phyloP scores from a whole-genome alignment of 2,329 filamentous ascomycete species.

The Boeremia exigua region DNA sequence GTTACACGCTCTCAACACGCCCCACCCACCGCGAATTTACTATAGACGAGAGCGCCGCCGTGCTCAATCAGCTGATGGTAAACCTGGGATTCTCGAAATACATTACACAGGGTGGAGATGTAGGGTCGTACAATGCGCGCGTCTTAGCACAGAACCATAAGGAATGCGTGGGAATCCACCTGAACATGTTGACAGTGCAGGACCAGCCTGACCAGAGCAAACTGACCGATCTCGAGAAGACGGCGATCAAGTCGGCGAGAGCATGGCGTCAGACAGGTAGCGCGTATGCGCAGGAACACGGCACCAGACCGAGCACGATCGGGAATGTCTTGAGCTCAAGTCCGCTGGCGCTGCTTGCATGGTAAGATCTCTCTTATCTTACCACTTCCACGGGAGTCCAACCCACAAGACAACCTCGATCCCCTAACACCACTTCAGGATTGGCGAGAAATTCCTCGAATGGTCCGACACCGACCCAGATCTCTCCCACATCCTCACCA shows the following conservation, averaged over 20 bases:
- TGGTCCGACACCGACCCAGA: slow-evolving; percentile 58
- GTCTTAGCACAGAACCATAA: slow-evolving; percentile 50
- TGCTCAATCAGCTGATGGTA: slow-evolving; percentile 62
- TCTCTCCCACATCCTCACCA: slow-evolving; percentile 56
- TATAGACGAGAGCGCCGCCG: slow-evolving; percentile 47
- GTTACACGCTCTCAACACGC: slow-evolving; percentile 59
- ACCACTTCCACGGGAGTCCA: not conserved
- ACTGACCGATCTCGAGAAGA: slow-evolving; percentile 27
- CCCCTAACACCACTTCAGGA: slow-evolving; percentile 30
- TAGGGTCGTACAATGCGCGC: slow-evolving; percentile 56
- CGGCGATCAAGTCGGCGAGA: slow-evolving; percentile 13
- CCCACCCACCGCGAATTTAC: slow-evolving; percentile 56
- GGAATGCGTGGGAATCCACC: slow-evolving; percentile 55
- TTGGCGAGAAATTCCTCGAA: slow-evolving; percentile 64
- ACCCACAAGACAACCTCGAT: not conserved
- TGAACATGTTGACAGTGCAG: slow-evolving; percentile 31
- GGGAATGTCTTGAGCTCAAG: slow-evolving; percentile 61
- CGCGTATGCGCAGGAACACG: slow-evolving; percentile 62
- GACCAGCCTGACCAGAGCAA: slow-evolving; percentile 23
- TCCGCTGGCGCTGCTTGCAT: slow-evolving; percentile 64
- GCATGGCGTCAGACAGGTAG: slow-evolving; percentile 51
- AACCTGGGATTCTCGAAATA: slow-evolving; percentile 63
- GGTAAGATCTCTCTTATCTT: slow-evolving; percentile 39
- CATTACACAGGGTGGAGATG: slow-evolving; percentile 64
- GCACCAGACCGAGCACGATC: slow-evolving; percentile 62